Evolutionary conservation across 441 rosid genomes (phyloP), one percentile per base, ranked within the genome.

Genomic region (Populus hybrid): DNA sequence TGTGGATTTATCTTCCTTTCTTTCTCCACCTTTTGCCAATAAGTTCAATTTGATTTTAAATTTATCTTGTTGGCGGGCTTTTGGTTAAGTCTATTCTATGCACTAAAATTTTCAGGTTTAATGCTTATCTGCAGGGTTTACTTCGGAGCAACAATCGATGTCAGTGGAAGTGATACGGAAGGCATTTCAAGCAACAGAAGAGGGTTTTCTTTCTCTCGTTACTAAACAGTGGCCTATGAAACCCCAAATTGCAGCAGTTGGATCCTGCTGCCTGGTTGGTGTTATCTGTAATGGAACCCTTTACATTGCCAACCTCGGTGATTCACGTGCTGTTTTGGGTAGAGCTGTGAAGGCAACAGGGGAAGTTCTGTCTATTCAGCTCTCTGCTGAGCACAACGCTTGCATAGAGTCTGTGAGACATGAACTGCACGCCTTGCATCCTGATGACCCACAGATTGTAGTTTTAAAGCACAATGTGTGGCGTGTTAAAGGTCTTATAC

Each of bases 401-500:
- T 84, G 93, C 78, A 85, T 86, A 53, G 98, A 94, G 85, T 90
- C 99, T 26, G 94, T 96, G 76, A 87, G 99, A 83, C 88, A 84
- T 80, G 99, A 95, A 82, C 85, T 95, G 77, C 81, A 78, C 42
- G 84, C 97, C 30, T 74, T 87, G 91, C 98, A 95, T 76, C 98
- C 98, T 10, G 99, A 94, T 82, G 97, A 95, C 87, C 63, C 88
- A 0, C 93, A 90, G 69, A 90, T 95, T 76, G 99, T 94, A 69
- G 93, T 95, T 78, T 79, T 92, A 35, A 95, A 88, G 81, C 95
- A 95, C 80, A 95, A 94, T 46, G 98, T 95, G 1, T 95, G 99
- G 99, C 90, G 98, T 6, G 95, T 95, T 4, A 95, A 95, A 84
- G 99, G 99, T 82, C 86, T 94, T 81, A 95, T 95, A 80, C 99